phyloP scores from a whole-genome alignment of 163 green algal species.

The Prototheca wickerhamii region DNA sequence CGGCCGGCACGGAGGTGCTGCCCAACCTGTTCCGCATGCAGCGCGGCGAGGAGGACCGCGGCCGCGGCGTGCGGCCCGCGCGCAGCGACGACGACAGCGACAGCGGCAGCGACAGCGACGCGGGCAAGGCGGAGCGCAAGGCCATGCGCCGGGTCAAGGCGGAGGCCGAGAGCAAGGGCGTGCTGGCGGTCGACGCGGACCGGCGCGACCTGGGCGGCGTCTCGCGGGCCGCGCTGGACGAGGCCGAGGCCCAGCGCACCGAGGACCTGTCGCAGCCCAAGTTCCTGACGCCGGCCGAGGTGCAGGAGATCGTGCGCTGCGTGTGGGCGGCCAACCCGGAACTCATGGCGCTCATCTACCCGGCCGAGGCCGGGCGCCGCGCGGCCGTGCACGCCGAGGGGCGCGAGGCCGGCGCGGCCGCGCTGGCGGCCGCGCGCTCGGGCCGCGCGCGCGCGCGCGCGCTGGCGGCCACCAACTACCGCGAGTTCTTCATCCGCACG shows the following conservation, averaged over 20 bases:
- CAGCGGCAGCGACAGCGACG: too few species aligned
- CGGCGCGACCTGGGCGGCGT: too few species aligned
- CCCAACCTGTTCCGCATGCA: slow-evolving; percentile 15
- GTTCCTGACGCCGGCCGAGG: slow-evolving; percentile 63
- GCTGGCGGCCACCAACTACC: slow-evolving; percentile 25
- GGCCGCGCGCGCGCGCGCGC: not conserved
- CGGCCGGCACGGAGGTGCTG: slow-evolving; percentile 24
- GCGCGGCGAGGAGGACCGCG: not conserved
- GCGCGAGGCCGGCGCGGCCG: slow-evolving; percentile 1
- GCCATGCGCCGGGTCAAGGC: not conserved
- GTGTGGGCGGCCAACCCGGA: slow-evolving; percentile 42
- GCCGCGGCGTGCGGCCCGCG: slow-evolving; percentile 5
- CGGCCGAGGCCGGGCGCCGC: slow-evolving; percentile 17
- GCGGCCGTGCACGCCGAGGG: not conserved
- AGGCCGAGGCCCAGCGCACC: not conserved
- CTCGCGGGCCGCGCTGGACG: too few species aligned
- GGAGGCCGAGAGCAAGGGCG: not conserved
- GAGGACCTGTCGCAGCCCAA: slow-evolving; percentile 10
- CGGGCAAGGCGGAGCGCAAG: slow-evolving; percentile 3
- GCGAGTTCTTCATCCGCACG: slow-evolving; percentile 82
- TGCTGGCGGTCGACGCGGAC: not conserved
- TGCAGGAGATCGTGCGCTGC: slow-evolving; percentile 44
- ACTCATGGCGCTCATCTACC: slow-evolving; percentile 44
- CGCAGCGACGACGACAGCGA: too few species aligned
- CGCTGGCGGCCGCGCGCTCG: not conserved